These are phyloP conservation scores for Kitagawia praeruptora DNA, from an alignment of 129 eudicot genomes.

Conservation along the genomic window DNA sequence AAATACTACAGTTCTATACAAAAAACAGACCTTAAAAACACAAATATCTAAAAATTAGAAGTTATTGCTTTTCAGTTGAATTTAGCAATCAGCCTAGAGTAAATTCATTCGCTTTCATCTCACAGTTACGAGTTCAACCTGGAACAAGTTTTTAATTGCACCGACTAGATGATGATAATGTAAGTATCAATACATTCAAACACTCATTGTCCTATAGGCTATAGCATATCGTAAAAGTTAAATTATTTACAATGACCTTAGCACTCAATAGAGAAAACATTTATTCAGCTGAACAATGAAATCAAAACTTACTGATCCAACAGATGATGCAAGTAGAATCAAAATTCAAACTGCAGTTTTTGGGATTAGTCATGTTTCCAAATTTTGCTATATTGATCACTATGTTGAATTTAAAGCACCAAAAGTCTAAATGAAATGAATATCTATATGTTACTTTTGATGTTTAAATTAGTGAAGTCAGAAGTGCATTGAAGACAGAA, in stretches of 20 bases:
- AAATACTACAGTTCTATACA: neutral
- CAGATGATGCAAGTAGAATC: neutral
- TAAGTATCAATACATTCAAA: neutral
- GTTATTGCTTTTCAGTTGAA: neutral
- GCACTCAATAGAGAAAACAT: neutral
- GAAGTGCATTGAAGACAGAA: neutral
- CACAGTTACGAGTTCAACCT: neutral
- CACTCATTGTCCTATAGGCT: neutral
- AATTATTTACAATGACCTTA: neutral
- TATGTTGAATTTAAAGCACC: neutral
- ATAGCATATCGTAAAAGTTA: neutral
- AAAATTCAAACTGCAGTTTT: neutral
- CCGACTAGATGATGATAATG: neutral
- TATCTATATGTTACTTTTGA: neutral
- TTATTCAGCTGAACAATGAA: neutral
- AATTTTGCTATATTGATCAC: neutral
- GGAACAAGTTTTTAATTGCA: neutral
- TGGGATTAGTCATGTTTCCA: neutral
- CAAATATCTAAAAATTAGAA: no score
- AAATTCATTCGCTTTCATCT: neutral
- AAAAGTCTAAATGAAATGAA: neutral
- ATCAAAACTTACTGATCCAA: neutral
- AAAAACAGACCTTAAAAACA: neutral
- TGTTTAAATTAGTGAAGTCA: neutral
- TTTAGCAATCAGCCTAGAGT: neutral